These are phyloP conservation scores for Monilinia fructigena DNA, from an alignment of 2,329 filamentous ascomycete species.

Conservation along the genomic window DNA sequence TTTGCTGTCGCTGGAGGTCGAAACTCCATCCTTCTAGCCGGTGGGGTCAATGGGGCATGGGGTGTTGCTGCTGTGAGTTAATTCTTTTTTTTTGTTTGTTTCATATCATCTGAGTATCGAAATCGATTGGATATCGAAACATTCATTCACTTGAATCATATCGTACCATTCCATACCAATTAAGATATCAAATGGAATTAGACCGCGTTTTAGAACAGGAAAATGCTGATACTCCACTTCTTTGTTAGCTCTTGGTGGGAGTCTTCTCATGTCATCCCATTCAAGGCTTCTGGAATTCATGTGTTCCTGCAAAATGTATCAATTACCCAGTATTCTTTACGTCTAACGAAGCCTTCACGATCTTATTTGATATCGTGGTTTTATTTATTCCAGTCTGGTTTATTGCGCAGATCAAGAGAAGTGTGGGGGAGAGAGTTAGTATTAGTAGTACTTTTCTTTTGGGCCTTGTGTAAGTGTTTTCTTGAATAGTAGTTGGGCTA, in stretches of 20 bases:
- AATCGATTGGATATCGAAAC: background rate
- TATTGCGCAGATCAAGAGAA: slow-evolving; percentile 9
- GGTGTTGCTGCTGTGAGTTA: slow-evolving; percentile 10
- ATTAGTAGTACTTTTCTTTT: slow-evolving; percentile 9
- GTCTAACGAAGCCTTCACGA: slow-evolving; percentile 15
- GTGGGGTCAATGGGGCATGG: slow-evolving; percentile 9
- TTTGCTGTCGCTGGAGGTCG: background rate
- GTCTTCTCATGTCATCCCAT: slow-evolving; percentile 4
- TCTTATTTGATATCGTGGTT: slow-evolving; percentile 9
- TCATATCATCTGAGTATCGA: background rate
- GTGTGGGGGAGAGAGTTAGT: slow-evolving; percentile 3
- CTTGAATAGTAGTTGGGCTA: background rate
- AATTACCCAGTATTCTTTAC: slow-evolving; percentile 9
- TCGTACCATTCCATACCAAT: background rate
- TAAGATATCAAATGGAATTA: background rate
- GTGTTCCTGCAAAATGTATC: background rate
- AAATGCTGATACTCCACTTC: background rate
- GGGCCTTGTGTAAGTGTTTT: slow-evolving; percentile 2
- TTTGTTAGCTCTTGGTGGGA: background rate
- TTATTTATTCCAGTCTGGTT: slow-evolving; percentile 17
- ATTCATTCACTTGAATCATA: background rate
- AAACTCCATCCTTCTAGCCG: background rate
- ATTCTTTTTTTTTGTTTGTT: background rate
- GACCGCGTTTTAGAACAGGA: no score
- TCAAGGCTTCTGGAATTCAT: slow-evolving; percentile 6